These are phyloP conservation scores for Tylopilus felleus DNA, from an alignment of 768 basidiomycete genomes.

Conservation along the genomic window DNA sequence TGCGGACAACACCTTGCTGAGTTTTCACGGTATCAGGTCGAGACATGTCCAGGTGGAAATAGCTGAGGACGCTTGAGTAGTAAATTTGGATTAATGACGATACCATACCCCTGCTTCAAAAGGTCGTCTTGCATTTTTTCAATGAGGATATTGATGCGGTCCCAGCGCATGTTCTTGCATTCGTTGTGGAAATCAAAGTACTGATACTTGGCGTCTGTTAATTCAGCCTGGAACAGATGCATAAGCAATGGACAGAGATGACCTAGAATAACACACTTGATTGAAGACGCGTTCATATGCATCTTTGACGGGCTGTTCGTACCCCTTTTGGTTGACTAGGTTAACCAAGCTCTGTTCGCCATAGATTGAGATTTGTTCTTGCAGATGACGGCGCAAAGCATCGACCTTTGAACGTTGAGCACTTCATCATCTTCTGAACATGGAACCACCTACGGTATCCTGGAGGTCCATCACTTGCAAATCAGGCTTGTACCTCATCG, in stretches of 20 bases:
- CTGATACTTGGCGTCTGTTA: slow-evolving; percentile 74
- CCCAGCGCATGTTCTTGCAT: slow-evolving; percentile 93
- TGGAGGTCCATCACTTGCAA: slow-evolving; percentile 92
- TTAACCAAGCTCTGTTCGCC: slow-evolving; percentile 81
- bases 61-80: slow-evolving; percentile 43
- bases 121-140: slow-evolving; percentile 73
- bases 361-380: slow-evolving; percentile 69
- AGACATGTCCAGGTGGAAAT: slow-evolving; percentile 66
- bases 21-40: slow-evolving; percentile 45
- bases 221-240: slow-evolving; percentile 43
- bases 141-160: slow-evolving; percentile 81
- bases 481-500: slow-evolving; percentile 93
- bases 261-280: slow-evolving; percentile 41
- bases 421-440: not conserved
- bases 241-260: not conserved
- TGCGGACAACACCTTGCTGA: slow-evolving; percentile 80
- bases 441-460: slow-evolving; percentile 62
- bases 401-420: slow-evolving; percentile 46
- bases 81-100: not conserved
- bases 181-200: slow-evolving; percentile 99
- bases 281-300: slow-evolving; percentile 80
- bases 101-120: slow-evolving; percentile 56
- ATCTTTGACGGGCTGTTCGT: slow-evolving; percentile 93
- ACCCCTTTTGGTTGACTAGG: slow-evolving; percentile 89
- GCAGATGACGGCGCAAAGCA: slow-evolving; percentile 70